phyloP scores from a whole-genome alignment of 208 protist species.

The Angomonas deanei region DNA sequence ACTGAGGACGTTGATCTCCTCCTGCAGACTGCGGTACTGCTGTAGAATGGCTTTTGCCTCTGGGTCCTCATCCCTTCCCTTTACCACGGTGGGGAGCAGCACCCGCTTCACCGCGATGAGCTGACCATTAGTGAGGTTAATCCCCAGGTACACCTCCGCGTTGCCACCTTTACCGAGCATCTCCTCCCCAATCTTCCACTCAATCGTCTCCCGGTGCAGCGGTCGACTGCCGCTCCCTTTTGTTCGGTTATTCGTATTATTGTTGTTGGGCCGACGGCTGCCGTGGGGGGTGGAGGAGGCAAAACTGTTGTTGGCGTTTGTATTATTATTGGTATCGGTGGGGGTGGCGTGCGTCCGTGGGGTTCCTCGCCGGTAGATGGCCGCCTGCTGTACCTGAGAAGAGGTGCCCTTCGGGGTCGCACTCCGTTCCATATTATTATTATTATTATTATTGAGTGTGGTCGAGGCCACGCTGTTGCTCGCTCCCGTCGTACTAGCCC shows the following conservation, averaged over 20 bases:
- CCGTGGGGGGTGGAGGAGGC: not conserved
- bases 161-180: conserved; percentile 89
- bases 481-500: conserved; percentile 11
- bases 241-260: conserved; percentile 3
- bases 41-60: conserved; percentile 60
- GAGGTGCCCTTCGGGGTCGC: not conserved
- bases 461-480: not conserved
- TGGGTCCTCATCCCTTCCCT: conserved; percentile 26
- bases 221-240: conserved; percentile 22
- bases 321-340: conserved; percentile 34
- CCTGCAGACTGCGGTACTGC: conserved; percentile 81
- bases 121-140: conserved; percentile 87
- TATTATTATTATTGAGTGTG: not conserved
- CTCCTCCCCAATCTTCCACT: conserved; percentile 89
- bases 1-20: conserved; percentile 88
- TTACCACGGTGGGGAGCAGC: conserved; percentile 41
- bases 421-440: conserved; percentile 9
- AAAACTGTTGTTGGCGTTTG: conserved; percentile 10
- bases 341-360: conserved; percentile 32
- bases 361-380: conserved; percentile 23
- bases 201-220: conserved; percentile 66
- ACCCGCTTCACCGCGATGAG: conserved; percentile 90
- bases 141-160: conserved; percentile 85
- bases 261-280: not conserved
- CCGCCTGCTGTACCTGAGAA: not conserved